Evolutionary conservation across 768 basidiomycete genomes (phyloP).

Genomic region (Lentinula raphanica): DNA sequence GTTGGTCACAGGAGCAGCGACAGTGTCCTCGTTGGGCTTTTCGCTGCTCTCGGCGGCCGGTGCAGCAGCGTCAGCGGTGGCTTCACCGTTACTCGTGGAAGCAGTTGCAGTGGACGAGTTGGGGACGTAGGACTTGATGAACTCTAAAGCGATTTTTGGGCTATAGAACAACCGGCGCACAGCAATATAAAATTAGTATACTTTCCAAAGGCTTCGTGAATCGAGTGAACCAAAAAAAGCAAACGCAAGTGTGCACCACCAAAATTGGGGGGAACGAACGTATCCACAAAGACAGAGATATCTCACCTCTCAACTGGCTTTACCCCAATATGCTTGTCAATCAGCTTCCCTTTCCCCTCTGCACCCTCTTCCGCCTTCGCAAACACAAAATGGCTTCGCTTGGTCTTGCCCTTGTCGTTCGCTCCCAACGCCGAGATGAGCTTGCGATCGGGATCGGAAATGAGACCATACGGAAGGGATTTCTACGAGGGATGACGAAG

Average conservation of each 20-base stretch:
- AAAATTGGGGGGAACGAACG: neutral
- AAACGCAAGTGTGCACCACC: neutral
- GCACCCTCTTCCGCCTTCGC: slow-evolving; percentile 51
- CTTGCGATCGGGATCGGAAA: slow-evolving; percentile 82
- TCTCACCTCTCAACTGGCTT: slow-evolving; percentile 78
- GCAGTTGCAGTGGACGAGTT: neutral
- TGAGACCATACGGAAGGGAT: slow-evolving; percentile 75
- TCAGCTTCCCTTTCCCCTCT: slow-evolving; percentile 48
- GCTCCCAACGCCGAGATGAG: slow-evolving; percentile 83
- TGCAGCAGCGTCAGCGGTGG: neutral
- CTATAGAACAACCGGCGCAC: slow-evolving; percentile 25
- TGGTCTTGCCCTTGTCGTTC: slow-evolving; percentile 72
- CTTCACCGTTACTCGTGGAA: neutral
- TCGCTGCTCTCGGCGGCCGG: neutral
- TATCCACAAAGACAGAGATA: neutral
- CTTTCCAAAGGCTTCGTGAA: neutral
- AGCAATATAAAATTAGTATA: neutral
- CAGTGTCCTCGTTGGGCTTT: neutral
- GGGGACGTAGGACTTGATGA: slow-evolving; percentile 44
- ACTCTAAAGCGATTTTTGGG: slow-evolving; percentile 60
- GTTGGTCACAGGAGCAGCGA: neutral
- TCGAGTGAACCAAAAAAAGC: neutral
- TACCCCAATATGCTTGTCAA: slow-evolving; percentile 82
- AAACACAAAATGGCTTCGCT: slow-evolving; percentile 92
- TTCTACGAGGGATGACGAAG: slow-evolving; percentile 50